phyloP scores from a whole-genome alignment of 129 eudicot genomes.

The sunflower (Helianthus annuus) region DNA sequence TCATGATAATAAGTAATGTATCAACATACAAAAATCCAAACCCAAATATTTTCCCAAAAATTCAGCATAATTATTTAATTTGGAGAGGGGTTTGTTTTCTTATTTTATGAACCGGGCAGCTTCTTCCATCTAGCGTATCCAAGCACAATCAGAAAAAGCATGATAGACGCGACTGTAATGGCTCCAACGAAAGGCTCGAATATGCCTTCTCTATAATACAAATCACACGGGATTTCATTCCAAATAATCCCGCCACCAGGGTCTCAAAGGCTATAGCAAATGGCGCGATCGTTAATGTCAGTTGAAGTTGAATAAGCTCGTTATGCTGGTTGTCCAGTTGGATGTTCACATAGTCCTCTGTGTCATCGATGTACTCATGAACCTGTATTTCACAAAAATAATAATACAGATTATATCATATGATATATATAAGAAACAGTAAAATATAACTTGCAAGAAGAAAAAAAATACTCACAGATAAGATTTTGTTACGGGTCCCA shows the following conservation, averaged over 20 bases:
- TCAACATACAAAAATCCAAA: conserved; percentile 23
- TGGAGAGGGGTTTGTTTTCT: conserved; percentile 9
- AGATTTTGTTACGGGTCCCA: conserved; percentile 96
- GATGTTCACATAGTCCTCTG: conserved; percentile 95
- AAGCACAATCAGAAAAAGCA: conserved; percentile 60
- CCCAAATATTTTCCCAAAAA: conserved; percentile 19
- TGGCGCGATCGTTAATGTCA: conserved; percentile 80
- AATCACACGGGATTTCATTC: conserved; percentile 81
- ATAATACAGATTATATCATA: too few species aligned
- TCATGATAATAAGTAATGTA: conserved; percentile 14
- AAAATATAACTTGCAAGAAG: not conserved
- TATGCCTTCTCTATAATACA: conserved; percentile 42
- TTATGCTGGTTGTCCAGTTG: conserved; percentile 95
- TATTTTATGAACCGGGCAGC: conserved; percentile 72
- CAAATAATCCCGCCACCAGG: conserved; percentile 68
- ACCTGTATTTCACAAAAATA: conserved; percentile 45
- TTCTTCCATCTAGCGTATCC: conserved; percentile 98
- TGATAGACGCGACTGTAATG: conserved; percentile 47
- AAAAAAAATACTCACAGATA: conserved; percentile 65
- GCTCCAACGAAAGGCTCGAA: conserved; percentile 50
- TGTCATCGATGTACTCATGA: conserved; percentile 94
- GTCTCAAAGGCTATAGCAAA: conserved; percentile 88
- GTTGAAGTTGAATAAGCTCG: conserved; percentile 91
- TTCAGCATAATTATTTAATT: not conserved
- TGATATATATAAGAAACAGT: too few species aligned